phyloP scores from a whole-genome alignment of 768 basidiomycete species.

The Rhizopogon roseolus region DNA sequence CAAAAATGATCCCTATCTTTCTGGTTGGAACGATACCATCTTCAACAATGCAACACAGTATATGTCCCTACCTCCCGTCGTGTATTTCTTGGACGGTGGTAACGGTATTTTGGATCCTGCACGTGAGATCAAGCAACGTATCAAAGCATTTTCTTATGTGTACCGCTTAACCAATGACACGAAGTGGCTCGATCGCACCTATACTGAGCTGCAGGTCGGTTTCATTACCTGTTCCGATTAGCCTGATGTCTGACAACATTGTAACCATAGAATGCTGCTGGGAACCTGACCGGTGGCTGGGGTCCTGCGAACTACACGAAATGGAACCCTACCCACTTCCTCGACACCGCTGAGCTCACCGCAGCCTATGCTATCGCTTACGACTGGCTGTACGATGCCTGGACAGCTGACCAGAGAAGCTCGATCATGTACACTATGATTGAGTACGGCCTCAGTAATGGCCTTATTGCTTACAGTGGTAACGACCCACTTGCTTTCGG shows the following conservation, averaged over 20 bases:
- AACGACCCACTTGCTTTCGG: slow-evolving; percentile 36
- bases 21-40: slow-evolving; percentile 87
- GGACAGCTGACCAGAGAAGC: slow-evolving; percentile 67
- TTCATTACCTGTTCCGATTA: background rate
- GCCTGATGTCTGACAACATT: background rate
- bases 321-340: slow-evolving; percentile 92
- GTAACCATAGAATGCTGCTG: slow-evolving; percentile 60
- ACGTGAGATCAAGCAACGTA: slow-evolving; percentile 81
- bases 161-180: slow-evolving; percentile 91
- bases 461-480: slow-evolving; percentile 47
- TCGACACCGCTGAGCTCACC: slow-evolving; percentile 87
- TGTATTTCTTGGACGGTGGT: slow-evolving; percentile 71
- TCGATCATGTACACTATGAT: slow-evolving; percentile 70
- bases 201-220: slow-evolving; percentile 76
- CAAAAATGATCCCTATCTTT: slow-evolving; percentile 77
- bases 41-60: slow-evolving; percentile 84
- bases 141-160: slow-evolving; percentile 91
- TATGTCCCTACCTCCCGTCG: slow-evolving; percentile 54
- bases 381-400: slow-evolving; percentile 91
- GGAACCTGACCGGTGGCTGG: slow-evolving; percentile 60
- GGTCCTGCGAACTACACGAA: slow-evolving; percentile 55
- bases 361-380: slow-evolving; percentile 91
- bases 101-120: slow-evolving; percentile 92
- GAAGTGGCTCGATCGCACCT: slow-evolving; percentile 83
- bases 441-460: slow-evolving; percentile 69